Base-by-base conservation (phyloP, 768 basidiomycete species). In the Daedaleopsis sinensis region DNA sequence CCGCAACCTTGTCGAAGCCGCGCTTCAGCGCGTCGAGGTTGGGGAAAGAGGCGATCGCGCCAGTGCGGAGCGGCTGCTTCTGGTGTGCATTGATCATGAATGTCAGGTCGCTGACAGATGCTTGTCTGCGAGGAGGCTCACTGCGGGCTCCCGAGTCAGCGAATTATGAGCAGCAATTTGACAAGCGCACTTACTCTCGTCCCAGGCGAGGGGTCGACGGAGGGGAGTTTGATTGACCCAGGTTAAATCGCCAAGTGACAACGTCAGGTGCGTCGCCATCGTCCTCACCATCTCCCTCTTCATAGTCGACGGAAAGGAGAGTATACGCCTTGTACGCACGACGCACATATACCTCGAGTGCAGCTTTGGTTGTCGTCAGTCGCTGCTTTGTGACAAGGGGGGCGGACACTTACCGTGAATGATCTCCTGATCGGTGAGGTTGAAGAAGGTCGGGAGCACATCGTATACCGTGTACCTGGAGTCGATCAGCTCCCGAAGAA, bases 391-490 rank as follows among this genome's bases (percentile, higher is more conserved):
- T 32, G 27, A 32, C 8, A 0, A 24, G 2, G 47, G 7, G 13
- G 37, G n/a, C 54, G 23, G 6, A 36, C 27, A 74, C 87, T 56
- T 61, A 91, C 93, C 91, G 44, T 98, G 83, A 12, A 87, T 84
- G 65, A 98, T 87, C 82, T 90, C 88, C 39, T 88, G 82, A 67
- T 98, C 95, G 18, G 80, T 72, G 71, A 96, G 91, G 61, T 84
- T 86, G 85, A 98, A 98, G 82, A 99, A 99, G 7, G 93, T 84
- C 4, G 96, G 94, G 50, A 99, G 84, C 8, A 99, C 97, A 71
- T 99, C 97, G 75, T 90, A 99, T 16, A 98, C 96, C 15, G 94
- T 95, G 76, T 96, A 98, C 46, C 93, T 85, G 7, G 96, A 98
- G 76, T 99, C 97, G 63, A 91, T 93, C 27, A 99, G 84, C 76